Base-by-base conservation (phyloP, 2,329 filamentous ascomycete species). In the Epichloe gansuensis region DNA sequence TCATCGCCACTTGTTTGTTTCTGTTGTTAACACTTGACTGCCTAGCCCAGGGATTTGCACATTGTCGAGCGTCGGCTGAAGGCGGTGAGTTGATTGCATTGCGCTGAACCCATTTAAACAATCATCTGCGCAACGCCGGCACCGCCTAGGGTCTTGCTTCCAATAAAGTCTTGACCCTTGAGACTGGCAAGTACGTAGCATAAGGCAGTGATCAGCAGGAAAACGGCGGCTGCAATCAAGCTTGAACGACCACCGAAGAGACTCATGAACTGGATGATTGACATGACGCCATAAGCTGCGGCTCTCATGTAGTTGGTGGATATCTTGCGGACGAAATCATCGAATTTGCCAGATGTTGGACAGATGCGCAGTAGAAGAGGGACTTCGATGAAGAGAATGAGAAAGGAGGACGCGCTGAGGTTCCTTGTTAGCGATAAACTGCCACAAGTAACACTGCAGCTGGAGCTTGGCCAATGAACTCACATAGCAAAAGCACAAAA, bases 221-320 rank as follows among this genome's bases (percentile, higher is more conserved):
- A 76, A 23, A 97, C 77, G 9, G 87, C 93, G 5, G 88, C 87
- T 1, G 87, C 93, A 59, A 98, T 87, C 68, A 98, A 72, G 64
- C 83, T 88, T 49, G 84, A 87, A 9, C 78, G 67, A 46, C 70
- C 66, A 23, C 73, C 63, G 55, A 86, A 75, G 57, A 90, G 72
- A 66, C 88, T 94, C 54, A 95, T 72, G 80, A 87, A 97, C 70
- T 96, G 89, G 45, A 95, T 68, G 49, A 84, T 64, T 60, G 81
- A 86, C 86, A 97, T 91, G 66, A 80, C 71, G 53, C 72, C 71
- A 71, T 98, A 98, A 65, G 95, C 85, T 53, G 75, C 85, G 21
- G 91, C 91, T 70, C 93, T 89, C 84, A 93, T 94, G 74, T 90
- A 97, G 75, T 96, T 97, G 54, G 90, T 95, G 57, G 89, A 89